Evolutionary conservation across 2,329 filamentous ascomycete species (phyloP), one percentile per base, ranked within the genome.

Genomic region (Beauveria sp.): DNA sequence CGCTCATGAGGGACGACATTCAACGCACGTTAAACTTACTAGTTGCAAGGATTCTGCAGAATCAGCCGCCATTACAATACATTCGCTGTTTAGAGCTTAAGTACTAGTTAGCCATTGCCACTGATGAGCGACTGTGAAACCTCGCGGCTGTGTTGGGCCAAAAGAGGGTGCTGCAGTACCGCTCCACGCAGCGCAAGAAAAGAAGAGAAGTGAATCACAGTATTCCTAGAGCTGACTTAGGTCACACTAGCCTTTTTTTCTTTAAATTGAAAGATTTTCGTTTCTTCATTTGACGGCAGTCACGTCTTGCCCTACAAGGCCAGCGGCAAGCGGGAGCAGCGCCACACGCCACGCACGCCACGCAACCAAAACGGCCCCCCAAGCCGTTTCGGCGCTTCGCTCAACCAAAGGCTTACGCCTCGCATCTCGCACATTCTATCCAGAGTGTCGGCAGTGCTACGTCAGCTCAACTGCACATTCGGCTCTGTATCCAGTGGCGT

Each of bases 301-400:
- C 5, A 26, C 26, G 3, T 8, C 40, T 34, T 34, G 56, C 56
- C 56, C 8, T 59, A 9, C 8, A 59, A 20, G 56, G 56, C 46
- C 16, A 59, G 24, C 24, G 34, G 43, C 38, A 45, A n/a, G 31
- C 46, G 20, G 40, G 16, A 22, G 48, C 49, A 34, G 40, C 57
- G 57, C 57, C 57, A 60, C 56, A 46, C 48, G 57, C 57, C 57
- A 60, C 48, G 56, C 24, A 56, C 10, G 40, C 42, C 18, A 46
- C 26, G n/a, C 50, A 58, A 43, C 55, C 24, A 31, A 57, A 38
- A 18, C 45, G 43, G 12, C 34, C 34, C 28, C 28, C 22, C n/a
- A n/a, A 22, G 22, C 57, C 22, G 38, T n/a, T 53, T 38, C 7
- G n/a, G 56, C 56, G 57, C 57, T 52, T 46, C 57, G 40, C 38